Evolutionary conservation across 805 yeast genomes (phyloP), one percentile per base, ranked within the genome.

Genomic region (Ogataea trehaloabstinens): DNA sequence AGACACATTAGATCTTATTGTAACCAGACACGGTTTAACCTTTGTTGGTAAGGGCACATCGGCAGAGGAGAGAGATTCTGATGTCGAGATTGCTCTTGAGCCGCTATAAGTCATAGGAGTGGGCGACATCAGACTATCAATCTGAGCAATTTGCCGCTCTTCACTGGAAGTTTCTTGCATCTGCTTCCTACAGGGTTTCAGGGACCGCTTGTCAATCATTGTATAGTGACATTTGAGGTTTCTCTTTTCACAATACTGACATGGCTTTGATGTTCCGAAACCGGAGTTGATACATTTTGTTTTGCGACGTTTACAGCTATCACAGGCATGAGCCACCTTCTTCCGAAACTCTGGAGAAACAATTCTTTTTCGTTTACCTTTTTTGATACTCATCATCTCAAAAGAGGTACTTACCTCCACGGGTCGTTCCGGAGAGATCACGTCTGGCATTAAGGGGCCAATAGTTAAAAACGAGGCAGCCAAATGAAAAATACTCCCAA

Each of bases 291-390:
- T 30, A 22, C 33, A 30, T 15, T 30, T 30, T 30, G 33, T 30
- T 19, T 30, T 30, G 33, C 22, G 33, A 7, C 20, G 33, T 30
- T 30, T 30, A 22, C 33, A 30, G 13, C 33, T 30, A 22, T 30
- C 33, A 22, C 33, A 30, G 10, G 33, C 33, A 16, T 30, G 33
- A 6, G 33, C 33, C 22, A 30, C 33, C 33, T 30, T 30, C 21
- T 30, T 30, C 8, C 33, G 20, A 6, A 30, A 22, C 21, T 30
- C 33, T 16, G 33, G 33, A 7, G 33, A 22, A 11, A 30, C 33
- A 8, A 22, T 18, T 8, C 33, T 20, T 10, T 30, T 30, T 17
- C 33, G 33, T 15, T 19, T 30, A 7, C 33, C 22, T 16, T 30
- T 30, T 7, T 11, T 7, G 30, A 16, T 16, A 16, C 17, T 15